Evolutionary conservation across 768 basidiomycete genomes (phyloP).

Genomic region (Amanita molliuscula): DNA sequence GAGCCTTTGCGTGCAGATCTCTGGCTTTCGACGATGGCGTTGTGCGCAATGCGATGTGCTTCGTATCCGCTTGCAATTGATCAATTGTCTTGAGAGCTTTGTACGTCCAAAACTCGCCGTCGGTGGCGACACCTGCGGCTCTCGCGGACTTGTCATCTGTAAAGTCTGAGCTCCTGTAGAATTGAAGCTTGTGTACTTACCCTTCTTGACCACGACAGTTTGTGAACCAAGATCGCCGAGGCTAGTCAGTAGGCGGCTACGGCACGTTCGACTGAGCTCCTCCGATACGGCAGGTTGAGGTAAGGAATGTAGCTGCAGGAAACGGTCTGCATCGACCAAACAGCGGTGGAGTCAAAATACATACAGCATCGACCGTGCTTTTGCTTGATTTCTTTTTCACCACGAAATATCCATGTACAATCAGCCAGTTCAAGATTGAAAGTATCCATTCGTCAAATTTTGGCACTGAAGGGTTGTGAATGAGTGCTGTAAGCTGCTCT

Average conservation of each 20-base stretch:
- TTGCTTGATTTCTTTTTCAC: slow-evolving; percentile 67
- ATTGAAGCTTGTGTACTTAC: slow-evolving; percentile 20
- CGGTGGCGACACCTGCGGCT: slow-evolving; percentile 48
- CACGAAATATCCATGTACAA: slow-evolving; percentile 72
- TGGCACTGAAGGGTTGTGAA: slow-evolving; percentile 71
- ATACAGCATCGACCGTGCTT: slow-evolving; percentile 45
- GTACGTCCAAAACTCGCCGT: slow-evolving; percentile 75
- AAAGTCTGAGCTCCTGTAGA: not conserved
- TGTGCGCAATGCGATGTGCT: slow-evolving; percentile 36
- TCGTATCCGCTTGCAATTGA: slow-evolving; percentile 51
- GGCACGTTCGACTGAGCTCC: slow-evolving; percentile 52
- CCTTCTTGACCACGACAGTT: slow-evolving; percentile 37
- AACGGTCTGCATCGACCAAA: not conserved
- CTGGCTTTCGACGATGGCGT: not conserved
- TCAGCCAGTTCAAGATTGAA: slow-evolving; percentile 69
- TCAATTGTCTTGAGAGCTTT: slow-evolving; percentile 49
- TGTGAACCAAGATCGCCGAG: slow-evolving; percentile 67
- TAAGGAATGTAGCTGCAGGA: slow-evolving; percentile 42
- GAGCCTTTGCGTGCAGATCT: slow-evolving; percentile 34
- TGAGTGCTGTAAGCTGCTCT: slow-evolving; percentile 72
- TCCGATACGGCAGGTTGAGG: slow-evolving; percentile 70
- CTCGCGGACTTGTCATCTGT: slow-evolving; percentile 42
- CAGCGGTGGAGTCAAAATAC: slow-evolving; percentile 15
- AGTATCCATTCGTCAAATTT: slow-evolving; percentile 75
- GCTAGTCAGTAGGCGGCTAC: slow-evolving; percentile 59